Evolutionary conservation across 257 asterid species (phyloP), one percentile per base, ranked within the genome.

Genomic region (Scutellaria barbata): DNA sequence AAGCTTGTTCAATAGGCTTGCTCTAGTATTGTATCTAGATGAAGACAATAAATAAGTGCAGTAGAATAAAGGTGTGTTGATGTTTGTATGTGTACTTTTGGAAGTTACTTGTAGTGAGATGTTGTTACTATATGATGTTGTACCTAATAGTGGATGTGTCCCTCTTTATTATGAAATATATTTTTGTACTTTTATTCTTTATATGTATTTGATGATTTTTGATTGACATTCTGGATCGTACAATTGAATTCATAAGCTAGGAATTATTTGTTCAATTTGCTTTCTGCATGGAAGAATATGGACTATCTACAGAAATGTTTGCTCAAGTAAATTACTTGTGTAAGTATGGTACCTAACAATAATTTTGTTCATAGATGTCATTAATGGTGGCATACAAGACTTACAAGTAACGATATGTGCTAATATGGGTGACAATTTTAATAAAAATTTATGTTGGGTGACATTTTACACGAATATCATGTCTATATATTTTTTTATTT

Each of bases 51-150:
- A 56, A 12, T 18, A 7, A 63, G 46, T 76, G 58, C 41, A 16
- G 25, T 43, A 16, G 65, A 66, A 59, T 68, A 76, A 76, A 3
- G 53, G 48, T 71, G 66, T 65, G 48, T 64, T 46, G 0, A 8
- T 14, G 57, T 50, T 61, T 0, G 41, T 68, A 68, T 72, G 61
- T 33, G 13, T 14, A 40, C 63, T 40, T 54, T 9, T 20, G 39
- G 53, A 60, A 66, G 64, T 62, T 46, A 66, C 48, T 42, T 63
- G 51, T 54, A 10, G 45, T 20, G 67, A 66, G 6, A 48, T 64
- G 69, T 22, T 63, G 60, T 13, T 63, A 3, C 10, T 47, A 17
- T 54, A 20, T 59, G 62, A 16, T 39, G 72, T 11, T 62, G 63
- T 52, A 52, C 75, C 35, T 72, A 43, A 60, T 60, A 25, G 6